phyloP scores from a whole-genome alignment of 345 rosid genomes.

The Citrus hindsii region DNA sequence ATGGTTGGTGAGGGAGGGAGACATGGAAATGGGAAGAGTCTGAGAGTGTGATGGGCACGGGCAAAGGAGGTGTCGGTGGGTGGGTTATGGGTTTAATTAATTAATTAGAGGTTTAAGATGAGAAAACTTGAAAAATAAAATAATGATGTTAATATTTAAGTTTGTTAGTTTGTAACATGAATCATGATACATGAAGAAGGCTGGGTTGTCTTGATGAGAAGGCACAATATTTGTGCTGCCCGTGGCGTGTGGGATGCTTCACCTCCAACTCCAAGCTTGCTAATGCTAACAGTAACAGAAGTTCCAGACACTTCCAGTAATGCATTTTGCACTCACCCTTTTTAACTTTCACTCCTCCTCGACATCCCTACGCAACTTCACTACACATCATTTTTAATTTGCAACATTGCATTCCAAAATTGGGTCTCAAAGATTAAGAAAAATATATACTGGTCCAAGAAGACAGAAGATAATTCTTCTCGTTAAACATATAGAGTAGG shows the following conservation, averaged over 20 bases:
- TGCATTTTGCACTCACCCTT: too few species aligned
- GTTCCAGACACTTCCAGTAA: background rate
- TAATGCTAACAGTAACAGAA: background rate
- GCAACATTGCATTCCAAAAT: too few species aligned
- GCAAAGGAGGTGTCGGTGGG: conserved; percentile 34
- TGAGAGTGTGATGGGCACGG: conserved; percentile 37
- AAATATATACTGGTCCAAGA: too few species aligned
- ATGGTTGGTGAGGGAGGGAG: conserved; percentile 40
- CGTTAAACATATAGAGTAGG: too few species aligned
- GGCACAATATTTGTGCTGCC: conserved; percentile 84
- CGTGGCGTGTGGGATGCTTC: conserved; percentile 68
- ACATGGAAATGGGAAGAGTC: conserved; percentile 32
- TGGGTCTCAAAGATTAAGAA: too few species aligned
- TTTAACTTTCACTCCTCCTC: too few species aligned
- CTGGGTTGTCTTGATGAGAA: conserved; percentile 27
- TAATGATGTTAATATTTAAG: background rate
- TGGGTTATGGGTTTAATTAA: background rate
- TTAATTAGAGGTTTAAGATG: background rate
- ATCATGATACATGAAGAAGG: background rate
- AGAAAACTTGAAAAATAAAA: background rate
- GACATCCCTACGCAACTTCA: too few species aligned
- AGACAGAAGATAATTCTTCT: too few species aligned
- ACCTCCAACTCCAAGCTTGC: background rate
- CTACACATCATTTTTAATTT: too few species aligned
- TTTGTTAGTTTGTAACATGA: background rate